Evolutionary conservation across 2,329 filamentous ascomycete species (phyloP).

Genomic region (Karstenula rhodostoma): DNA sequence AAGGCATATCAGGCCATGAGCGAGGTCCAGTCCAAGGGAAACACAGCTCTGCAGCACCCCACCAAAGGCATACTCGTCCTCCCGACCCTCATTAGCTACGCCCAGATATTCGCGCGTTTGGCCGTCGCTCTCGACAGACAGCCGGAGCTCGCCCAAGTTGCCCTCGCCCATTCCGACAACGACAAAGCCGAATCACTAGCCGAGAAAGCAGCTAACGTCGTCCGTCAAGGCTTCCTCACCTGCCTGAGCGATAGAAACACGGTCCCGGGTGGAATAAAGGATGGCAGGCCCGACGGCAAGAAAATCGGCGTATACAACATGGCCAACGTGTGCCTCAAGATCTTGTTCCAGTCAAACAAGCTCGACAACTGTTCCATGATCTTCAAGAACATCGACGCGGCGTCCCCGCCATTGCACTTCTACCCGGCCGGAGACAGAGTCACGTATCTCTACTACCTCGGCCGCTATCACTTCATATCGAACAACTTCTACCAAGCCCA

Average conservation of each 20-base stretch:
- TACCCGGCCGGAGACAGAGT: constrained; percentile 89
- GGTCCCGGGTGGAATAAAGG: constrained; percentile 62
- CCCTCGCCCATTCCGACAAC: constrained; percentile 63
- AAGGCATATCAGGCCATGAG: constrained; percentile 78
- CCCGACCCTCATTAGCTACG: constrained; percentile 82
- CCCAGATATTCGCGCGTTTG: constrained; percentile 79
- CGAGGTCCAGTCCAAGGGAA: constrained; percentile 80
- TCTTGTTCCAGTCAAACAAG: constrained; percentile 87
- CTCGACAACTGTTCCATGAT: constrained; percentile 85
- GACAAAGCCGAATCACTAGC: constrained; percentile 77
- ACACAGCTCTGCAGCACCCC: constrained; percentile 80
- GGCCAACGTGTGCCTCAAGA: constrained; percentile 87
- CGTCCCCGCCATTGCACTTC: constrained; percentile 79
- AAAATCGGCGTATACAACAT: constrained; percentile 90
- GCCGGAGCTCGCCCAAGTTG: constrained; percentile 76
- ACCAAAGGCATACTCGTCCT: constrained; percentile 83
- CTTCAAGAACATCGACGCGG: constrained; percentile 85
- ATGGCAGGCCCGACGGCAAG: constrained; percentile 79
- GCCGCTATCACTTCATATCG: constrained; percentile 86
- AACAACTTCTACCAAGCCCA: constrained; percentile 82
- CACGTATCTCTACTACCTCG: constrained; percentile 93
- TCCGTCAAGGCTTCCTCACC: constrained; percentile 89
- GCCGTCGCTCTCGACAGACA: constrained; percentile 84
- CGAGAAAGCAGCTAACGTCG: constrained; percentile 85
- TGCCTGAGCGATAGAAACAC: constrained; percentile 83